Percentiles rank a stretch among this genome's conserved stretches.
Conservation (phyloP, 176 grass and related monocot genomes). For the Oropetium thomaeum region DNA sequence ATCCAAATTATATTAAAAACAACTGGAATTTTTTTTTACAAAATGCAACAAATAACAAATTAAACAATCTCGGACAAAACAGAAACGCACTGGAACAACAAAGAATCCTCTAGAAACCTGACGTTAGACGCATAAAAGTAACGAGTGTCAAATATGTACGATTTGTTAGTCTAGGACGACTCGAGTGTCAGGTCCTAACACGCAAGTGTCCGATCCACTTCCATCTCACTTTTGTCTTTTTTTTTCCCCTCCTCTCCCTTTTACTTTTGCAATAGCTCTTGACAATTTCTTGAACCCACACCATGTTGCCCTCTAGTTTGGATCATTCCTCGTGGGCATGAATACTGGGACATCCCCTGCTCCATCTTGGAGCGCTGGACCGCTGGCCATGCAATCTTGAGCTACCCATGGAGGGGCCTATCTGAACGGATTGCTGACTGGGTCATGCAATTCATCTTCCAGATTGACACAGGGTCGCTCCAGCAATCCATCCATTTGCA, state of each 20-base stretch:
- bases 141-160: constrained; percentile 28
- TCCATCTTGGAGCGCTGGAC: constrained; percentile 12
- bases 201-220: not conserved
- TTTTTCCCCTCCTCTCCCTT: not conserved
- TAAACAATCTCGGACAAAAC: constrained; percentile 1
- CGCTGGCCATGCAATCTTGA: not conserved
- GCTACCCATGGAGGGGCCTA: not conserved
- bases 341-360: constrained; percentile 17
- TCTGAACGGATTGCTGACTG: not conserved
- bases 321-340: constrained; percentile 36
- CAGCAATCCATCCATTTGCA: constrained; percentile 34
- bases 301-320: not conserved
- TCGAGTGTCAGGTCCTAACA: not conserved
- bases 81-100: constrained; percentile 15
- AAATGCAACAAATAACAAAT: constrained; percentile 25
- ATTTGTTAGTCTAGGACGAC: not conserved
- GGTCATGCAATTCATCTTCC: not conserved
- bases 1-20: not conserved
- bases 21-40: constrained; percentile 31
- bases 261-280: not conserved
- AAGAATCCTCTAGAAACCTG: constrained; percentile 34
- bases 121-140: not conserved
- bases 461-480: constrained; percentile 20
- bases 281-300: not conserved
- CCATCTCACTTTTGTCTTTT: not conserved